Conservation (phyloP, 192 early-diverging fungal genomes). For the Borealophlyctis nickersoniae region DNA sequence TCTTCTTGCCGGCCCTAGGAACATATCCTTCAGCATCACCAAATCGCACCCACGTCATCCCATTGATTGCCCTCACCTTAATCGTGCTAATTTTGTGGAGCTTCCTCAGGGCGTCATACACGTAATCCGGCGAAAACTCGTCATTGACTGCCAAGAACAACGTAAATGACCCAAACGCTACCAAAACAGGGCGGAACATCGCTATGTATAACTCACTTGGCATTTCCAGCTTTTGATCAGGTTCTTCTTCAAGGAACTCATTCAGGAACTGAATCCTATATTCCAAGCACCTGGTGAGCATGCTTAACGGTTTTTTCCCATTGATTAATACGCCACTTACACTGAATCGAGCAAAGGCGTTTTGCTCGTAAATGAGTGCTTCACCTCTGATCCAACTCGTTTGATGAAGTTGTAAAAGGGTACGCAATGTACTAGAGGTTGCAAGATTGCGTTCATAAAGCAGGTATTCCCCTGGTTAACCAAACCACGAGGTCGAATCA, state of each 20-base stretch:
- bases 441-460: conserved; percentile 96
- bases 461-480: conserved; percentile 98
- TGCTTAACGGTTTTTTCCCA: not conserved
- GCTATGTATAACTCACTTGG: too few relatives aligned
- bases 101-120: conserved; percentile 83
- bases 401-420: conserved; percentile 89
- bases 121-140: conserved; percentile 85
- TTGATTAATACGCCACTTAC: conserved; percentile 43
- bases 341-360: conserved; percentile 86
- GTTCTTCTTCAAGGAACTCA: conserved; percentile 47
- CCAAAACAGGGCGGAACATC: too few relatives aligned
- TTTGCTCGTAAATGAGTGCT: conserved; percentile 68
- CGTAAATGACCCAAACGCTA: conserved; percentile 3
- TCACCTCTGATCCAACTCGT: conserved; percentile 58
- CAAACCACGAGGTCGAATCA: conserved; percentile 79
- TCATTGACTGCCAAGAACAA: too few relatives aligned
- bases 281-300: not conserved
- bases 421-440: conserved; percentile 87
- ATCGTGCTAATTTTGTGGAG: conserved; percentile 77
- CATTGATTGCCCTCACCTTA: conserved; percentile 44
- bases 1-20: conserved; percentile 87
- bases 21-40: conserved; percentile 5
- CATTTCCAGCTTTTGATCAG: conserved; percentile 15
- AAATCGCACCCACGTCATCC: conserved; percentile 17
- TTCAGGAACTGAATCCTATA: conserved; percentile 58